A percentile compares a stretch with the other conserved stretches of the same genome.
These are phyloP conservation scores for Cyclospora cayetanensis DNA, from an alignment of 169 alveolate species.

Conservation along the genomic window DNA sequence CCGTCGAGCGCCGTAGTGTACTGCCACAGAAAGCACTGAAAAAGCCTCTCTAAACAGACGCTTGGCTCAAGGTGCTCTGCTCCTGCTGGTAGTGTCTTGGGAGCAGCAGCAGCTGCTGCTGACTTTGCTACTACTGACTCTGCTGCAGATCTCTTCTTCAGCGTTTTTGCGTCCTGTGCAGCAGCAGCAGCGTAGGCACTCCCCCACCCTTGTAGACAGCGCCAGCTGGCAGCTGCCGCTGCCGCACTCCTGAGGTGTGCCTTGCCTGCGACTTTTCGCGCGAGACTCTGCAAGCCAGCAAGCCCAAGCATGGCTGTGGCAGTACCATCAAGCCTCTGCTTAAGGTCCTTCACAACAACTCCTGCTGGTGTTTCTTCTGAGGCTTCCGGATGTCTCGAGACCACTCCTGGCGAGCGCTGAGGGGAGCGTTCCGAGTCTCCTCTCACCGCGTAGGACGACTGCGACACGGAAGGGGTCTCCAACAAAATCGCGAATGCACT, in stretches of 20 bases:
- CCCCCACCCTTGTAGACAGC: slow-evolving; percentile 61
- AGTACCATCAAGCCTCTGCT: not conserved
- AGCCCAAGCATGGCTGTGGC: slow-evolving; percentile 17
- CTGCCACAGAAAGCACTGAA: slow-evolving; percentile 62
- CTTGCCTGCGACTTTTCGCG: slow-evolving; percentile 11
- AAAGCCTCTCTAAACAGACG: not conserved
- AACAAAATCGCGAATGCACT: not conserved
- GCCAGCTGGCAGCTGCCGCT: slow-evolving; percentile 63
- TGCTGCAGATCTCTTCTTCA: not conserved
- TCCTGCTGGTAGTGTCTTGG: not conserved
- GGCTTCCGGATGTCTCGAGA: not conserved
- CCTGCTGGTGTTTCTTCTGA: not conserved
- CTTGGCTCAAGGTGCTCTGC: not conserved
- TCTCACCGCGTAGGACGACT: too few relatives aligned
- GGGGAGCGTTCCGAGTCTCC: not conserved
- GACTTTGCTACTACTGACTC: not conserved
- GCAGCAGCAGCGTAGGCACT: slow-evolving; percentile 53
- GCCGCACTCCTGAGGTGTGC: not conserved
- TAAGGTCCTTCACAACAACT: not conserved
- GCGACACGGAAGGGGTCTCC: not conserved
- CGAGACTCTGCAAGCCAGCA: slow-evolving; percentile 27
- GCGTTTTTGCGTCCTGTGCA: not conserved
- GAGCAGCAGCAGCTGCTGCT: not conserved
- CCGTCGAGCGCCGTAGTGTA: slow-evolving; percentile 45
- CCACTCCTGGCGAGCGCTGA: not conserved